Conservation (phyloP, 768 basidiomycete genomes). For the Pleurotus citrinopileatus region DNA sequence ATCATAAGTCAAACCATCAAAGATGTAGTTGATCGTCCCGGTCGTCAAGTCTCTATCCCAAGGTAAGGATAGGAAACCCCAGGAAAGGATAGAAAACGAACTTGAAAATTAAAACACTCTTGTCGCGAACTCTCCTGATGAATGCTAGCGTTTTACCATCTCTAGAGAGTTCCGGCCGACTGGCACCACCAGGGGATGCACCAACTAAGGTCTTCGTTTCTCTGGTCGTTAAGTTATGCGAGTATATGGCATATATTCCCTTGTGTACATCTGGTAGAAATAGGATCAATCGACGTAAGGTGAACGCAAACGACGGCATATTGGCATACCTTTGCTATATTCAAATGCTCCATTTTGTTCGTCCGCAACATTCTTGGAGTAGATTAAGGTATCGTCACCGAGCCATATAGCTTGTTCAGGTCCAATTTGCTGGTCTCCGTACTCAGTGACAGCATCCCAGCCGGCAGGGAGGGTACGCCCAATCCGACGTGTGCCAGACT, state of each 20-base stretch:
- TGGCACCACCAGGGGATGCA: constrained; percentile 68
- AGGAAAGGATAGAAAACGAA: constrained; percentile 24
- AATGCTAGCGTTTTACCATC: constrained; percentile 72
- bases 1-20: constrained; percentile 71
- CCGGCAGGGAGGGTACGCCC: constrained; percentile 57
- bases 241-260: constrained; percentile 71
- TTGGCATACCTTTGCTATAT: constrained; percentile 61
- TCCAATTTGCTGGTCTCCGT: constrained; percentile 70
- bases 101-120: constrained; percentile 72
- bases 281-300: not conserved
- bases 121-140: constrained; percentile 70
- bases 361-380: constrained; percentile 62
- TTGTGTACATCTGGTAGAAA: constrained; percentile 54
- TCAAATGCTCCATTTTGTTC: constrained; percentile 33
- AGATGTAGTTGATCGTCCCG: constrained; percentile 61
- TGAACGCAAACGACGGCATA: not conserved
- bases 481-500: constrained; percentile 52
- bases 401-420: constrained; percentile 70
- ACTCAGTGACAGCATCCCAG: constrained; percentile 52
- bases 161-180: constrained; percentile 64
- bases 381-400: constrained; percentile 56
- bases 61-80: not conserved
- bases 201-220: constrained; percentile 50
- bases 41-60: constrained; percentile 56
- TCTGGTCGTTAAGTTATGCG: constrained; percentile 58